phyloP scores from a whole-genome alignment of 371 early-diverging fungal species.

The Funneliformis caledonium region DNA sequence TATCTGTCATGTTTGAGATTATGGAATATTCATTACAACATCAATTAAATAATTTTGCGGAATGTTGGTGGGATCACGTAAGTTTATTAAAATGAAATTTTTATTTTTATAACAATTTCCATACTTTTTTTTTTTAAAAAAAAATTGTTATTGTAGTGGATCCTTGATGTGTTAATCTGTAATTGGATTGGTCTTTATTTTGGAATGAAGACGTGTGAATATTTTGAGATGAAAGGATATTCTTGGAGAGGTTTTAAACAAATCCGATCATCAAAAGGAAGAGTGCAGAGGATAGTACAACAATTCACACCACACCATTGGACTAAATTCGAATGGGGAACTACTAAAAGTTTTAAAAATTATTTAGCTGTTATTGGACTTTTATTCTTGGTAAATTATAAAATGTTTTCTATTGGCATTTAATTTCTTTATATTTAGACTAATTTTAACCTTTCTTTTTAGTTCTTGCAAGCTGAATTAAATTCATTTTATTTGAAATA shows the following conservation, averaged over 20 bases:
- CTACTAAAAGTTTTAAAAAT: slow-evolving; percentile 53
- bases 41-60: slow-evolving; percentile 96
- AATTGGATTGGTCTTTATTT: slow-evolving; percentile 94
- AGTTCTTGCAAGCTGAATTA: slow-evolving; percentile 81
- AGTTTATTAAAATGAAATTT: slow-evolving; percentile 40
- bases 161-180: slow-evolving; percentile 91
- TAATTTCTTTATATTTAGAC: neutral
- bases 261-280: slow-evolving; percentile 82
- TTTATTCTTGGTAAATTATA: slow-evolving; percentile 44
- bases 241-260: slow-evolving; percentile 91
- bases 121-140: neutral
- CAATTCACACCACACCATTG: slow-evolving; percentile 96
- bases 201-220: slow-evolving; percentile 97
- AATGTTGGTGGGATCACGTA: slow-evolving; percentile 99
- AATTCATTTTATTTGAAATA: slow-evolving; percentile 95
- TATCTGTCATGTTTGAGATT: slow-evolving; percentile 92
- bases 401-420: neutral
- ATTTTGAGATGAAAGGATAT: slow-evolving; percentile 93
- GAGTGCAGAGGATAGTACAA: slow-evolving; percentile 84
- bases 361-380: slow-evolving; percentile 48
- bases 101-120: too few relatives aligned
- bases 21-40: slow-evolving; percentile 95
- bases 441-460: slow-evolving; percentile 27
- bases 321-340: slow-evolving; percentile 89
- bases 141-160: slow-evolving; percentile 69